phyloP scores from a whole-genome alignment of 495 filamentous ascomycete genomes.

The Margaritispora aquatica region DNA sequence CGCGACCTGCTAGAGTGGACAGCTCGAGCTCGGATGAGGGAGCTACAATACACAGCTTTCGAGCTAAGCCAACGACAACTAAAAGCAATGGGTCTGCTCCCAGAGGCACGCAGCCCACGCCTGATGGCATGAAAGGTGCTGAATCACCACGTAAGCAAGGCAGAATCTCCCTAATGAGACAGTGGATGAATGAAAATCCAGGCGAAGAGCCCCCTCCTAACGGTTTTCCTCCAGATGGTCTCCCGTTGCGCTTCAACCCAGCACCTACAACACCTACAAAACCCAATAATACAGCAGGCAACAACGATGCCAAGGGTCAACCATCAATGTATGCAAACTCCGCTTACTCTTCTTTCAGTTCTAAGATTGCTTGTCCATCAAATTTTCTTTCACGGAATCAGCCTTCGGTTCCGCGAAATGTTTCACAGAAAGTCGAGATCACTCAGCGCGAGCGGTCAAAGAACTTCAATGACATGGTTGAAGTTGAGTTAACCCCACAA shows the following conservation, averaged over 20 bases:
- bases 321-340: slow-evolving; percentile 35
- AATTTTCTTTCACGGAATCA: background rate
- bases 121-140: background rate
- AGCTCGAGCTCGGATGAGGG: slow-evolving; percentile 14
- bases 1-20: background rate
- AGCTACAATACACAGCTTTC: background rate
- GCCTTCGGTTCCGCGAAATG: slow-evolving; percentile 1
- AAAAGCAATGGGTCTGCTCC: background rate
- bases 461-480: background rate
- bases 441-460: background rate
- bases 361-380: background rate
- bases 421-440: background rate
- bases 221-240: slow-evolving; percentile 19
- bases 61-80: background rate
- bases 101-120: background rate
- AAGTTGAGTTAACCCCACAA: background rate
- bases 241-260: slow-evolving; percentile 9
- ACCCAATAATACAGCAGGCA: background rate
- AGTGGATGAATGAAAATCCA: slow-evolving; percentile 17
- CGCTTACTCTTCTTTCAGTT: background rate
- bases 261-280: background rate
- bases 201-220: slow-evolving; percentile 11
- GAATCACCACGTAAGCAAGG: slow-evolving; percentile 12
- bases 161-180: slow-evolving; percentile 12
- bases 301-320: slow-evolving; percentile 9